Evolutionary conservation across 495 filamentous ascomycete genomes (phyloP).

Genomic region (Geoglossum glabrum): DNA sequence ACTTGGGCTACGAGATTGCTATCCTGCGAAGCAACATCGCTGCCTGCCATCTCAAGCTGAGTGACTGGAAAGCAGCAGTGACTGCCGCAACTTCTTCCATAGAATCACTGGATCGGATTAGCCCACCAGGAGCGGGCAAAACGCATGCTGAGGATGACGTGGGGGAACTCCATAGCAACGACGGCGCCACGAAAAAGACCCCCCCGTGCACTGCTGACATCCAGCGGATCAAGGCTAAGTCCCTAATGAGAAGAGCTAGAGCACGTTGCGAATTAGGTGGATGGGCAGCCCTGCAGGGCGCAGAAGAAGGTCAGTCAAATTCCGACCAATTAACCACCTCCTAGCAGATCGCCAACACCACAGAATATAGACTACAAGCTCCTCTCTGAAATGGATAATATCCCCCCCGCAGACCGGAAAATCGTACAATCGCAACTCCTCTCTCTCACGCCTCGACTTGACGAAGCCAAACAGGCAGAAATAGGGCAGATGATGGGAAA

Average conservation of each 20-base stretch:
- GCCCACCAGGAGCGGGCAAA: slow-evolving; percentile 19
- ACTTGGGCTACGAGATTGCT: slow-evolving; percentile 77
- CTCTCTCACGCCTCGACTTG: slow-evolving; percentile 42
- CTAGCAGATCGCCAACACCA: not conserved
- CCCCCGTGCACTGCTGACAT: slow-evolving; percentile 35
- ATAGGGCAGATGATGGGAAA: slow-evolving; percentile 94
- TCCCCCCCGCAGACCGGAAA: slow-evolving; percentile 41
- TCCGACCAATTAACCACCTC: not conserved
- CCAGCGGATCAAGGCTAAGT: slow-evolving; percentile 61
- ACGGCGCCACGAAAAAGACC: slow-evolving; percentile 22
- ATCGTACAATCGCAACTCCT: slow-evolving; percentile 44
- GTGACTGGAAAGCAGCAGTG: slow-evolving; percentile 70
- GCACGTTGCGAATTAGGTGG: slow-evolving; percentile 48
- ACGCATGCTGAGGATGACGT: slow-evolving; percentile 27
- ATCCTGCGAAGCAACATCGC: slow-evolving; percentile 74
- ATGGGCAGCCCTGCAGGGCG: slow-evolving; percentile 68
- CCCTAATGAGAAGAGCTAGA: slow-evolving; percentile 65
- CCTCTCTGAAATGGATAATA: slow-evolving; percentile 23
- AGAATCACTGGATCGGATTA: slow-evolving; percentile 44
- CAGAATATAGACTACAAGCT: slow-evolving; percentile 14
- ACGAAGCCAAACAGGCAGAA: slow-evolving; percentile 62
- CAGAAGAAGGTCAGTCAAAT: slow-evolving; percentile 31
- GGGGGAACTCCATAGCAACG: not conserved
- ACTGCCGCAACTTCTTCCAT: slow-evolving; percentile 53
- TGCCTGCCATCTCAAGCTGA: slow-evolving; percentile 74